phyloP scores from a whole-genome alignment of 495 filamentous ascomycete species.

The Daldinia vernicosa region DNA sequence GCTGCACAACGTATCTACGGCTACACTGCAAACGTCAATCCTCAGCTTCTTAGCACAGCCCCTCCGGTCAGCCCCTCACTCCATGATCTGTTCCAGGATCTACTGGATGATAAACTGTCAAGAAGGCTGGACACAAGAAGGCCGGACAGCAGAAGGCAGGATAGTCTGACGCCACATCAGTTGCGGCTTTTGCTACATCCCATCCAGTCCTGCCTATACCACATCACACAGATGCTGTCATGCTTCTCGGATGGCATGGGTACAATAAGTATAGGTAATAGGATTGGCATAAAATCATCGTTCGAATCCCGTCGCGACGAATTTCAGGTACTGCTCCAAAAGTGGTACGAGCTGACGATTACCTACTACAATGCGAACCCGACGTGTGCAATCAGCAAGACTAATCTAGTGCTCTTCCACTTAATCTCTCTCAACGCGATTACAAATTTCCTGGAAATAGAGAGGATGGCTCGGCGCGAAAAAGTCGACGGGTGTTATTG shows the following conservation, averaged over 20 bases:
- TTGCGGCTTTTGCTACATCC: slow-evolving; percentile 63
- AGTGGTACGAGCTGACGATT: slow-evolving; percentile 65
- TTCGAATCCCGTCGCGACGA: slow-evolving; percentile 63
- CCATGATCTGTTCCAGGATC: slow-evolving; percentile 65
- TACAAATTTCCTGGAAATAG: slow-evolving; percentile 67
- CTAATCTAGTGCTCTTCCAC: slow-evolving; percentile 70
- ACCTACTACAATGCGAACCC: slow-evolving; percentile 48
- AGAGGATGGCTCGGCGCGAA: slow-evolving; percentile 64
- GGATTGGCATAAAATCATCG: slow-evolving; percentile 59
- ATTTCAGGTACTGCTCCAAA: slow-evolving; percentile 62
- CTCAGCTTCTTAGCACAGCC: slow-evolving; percentile 50
- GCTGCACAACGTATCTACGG: slow-evolving; percentile 60
- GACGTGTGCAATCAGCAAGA: slow-evolving; percentile 52
- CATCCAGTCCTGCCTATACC: slow-evolving; percentile 59
- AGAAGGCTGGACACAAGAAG: slow-evolving; percentile 43
- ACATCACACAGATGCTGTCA: slow-evolving; percentile 58
- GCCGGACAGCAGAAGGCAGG: too few relatives aligned
- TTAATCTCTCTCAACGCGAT: slow-evolving; percentile 68
- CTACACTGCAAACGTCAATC: slow-evolving; percentile 47
- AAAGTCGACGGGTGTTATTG: slow-evolving; percentile 57
- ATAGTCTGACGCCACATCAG: slow-evolving; percentile 55
- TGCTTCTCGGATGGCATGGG: slow-evolving; percentile 53
- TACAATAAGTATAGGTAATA: slow-evolving; percentile 45
- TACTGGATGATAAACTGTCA: slow-evolving; percentile 57
- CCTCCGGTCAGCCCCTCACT: slow-evolving; percentile 58